phyloP scores from a whole-genome alignment of 257 asterid genomes.

The Nicotiana otophora region DNA sequence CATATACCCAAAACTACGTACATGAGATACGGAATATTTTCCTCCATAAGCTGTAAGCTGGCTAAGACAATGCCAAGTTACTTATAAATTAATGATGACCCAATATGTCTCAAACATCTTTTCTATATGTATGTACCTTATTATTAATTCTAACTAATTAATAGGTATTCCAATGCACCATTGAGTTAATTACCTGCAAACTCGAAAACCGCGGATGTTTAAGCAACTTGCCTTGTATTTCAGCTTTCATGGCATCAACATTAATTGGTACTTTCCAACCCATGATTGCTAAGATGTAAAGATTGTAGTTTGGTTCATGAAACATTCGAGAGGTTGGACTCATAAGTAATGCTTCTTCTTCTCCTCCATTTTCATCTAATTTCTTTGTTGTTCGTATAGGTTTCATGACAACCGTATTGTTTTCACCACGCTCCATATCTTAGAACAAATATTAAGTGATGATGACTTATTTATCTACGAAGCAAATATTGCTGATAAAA shows the following conservation, averaged over 20 bases:
- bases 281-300: not conserved
- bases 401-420: not conserved
- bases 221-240: not conserved
- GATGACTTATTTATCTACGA: not conserved
- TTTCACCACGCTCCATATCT: not conserved
- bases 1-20: too few relatives aligned
- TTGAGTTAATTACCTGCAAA: not conserved
- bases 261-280: not conserved
- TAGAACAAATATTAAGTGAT: not conserved
- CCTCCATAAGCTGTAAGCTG: too few relatives aligned
- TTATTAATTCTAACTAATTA: too few relatives aligned
- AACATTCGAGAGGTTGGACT: not conserved
- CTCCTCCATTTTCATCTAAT: not conserved
- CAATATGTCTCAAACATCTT: too few relatives aligned
- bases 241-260: not conserved
- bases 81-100: too few relatives aligned
- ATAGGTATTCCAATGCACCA: too few relatives aligned
- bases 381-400: not conserved
- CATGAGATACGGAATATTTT: too few relatives aligned
- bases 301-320: not conserved
- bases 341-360: not conserved
- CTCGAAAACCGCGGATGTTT: conserved; percentile 2
- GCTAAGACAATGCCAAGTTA: too few relatives aligned
- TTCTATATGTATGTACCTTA: too few relatives aligned
- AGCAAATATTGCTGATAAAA: not conserved